Evolutionary conservation across 768 basidiomycete genomes (phyloP), one percentile per base, ranked within the genome.

Genomic region (Rhizopogon salebrosus): DNA sequence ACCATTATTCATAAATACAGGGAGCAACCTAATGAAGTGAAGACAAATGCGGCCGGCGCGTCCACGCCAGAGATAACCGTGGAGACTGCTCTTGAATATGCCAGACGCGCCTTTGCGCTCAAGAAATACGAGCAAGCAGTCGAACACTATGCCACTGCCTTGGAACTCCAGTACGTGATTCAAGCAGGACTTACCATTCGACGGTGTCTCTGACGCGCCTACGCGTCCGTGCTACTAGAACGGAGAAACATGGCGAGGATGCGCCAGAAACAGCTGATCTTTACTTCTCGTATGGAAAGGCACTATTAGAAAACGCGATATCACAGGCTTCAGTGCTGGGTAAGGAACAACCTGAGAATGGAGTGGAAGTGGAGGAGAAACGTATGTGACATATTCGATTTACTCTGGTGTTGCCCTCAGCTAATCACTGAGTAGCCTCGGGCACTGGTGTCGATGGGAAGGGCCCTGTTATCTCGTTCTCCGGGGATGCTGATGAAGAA

Each of bases 241-340:
- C 90, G 23, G 72, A 80, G 62, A 75, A 83, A 60, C 73, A 84
- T 54, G 89, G 84, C 35, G 94, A 98, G 45, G 78, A 92, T 62
- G 82, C 87, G 22, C 85, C 88, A 0, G 85, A 90, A 62, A 85
- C 80, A 49, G 95, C 93, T 7, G 92, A 98, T 62, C 66, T 95
- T 20, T 89, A 98, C 55, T 87, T 95, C 54, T 77, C 81, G 3
- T 99, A 98, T 63, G 97, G 97, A 13, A 93, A 89, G 67, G 93
- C 97, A 4, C 71, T 98, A 38, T 77, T 97, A 51, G 93, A 94
- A 72, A 92, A 95, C 62, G 95, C 94, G 5, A 90, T 98, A 54
- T 70, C 82, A 4, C 88, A 93, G 62, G 87, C 73, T 53, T 82
- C 85, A 0, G 95, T 98, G n/a, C 71, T 99, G 52, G 94, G 92